Percentiles rank a stretch among this genome's conserved stretches.
phyloP scores from a whole-genome alignment of 768 basidiomycete genomes.

The Galerina marginata region DNA sequence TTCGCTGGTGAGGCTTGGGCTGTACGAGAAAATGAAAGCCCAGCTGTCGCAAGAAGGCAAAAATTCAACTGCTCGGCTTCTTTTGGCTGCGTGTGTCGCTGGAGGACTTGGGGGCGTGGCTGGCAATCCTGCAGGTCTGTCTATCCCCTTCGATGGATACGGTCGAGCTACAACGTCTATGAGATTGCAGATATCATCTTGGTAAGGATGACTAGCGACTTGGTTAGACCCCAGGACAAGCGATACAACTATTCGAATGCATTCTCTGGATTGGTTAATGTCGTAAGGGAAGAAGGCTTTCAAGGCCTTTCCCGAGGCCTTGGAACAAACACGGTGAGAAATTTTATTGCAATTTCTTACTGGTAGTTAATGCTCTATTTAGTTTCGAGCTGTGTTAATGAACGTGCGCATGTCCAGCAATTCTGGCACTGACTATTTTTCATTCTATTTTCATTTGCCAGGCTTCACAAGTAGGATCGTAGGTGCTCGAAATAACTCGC shows the following conservation, averaged over 20 bases:
- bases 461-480: constrained; percentile 88
- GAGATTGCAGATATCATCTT: constrained; percentile 63
- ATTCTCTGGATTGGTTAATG: constrained; percentile 67
- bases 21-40: constrained; percentile 78
- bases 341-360: constrained; percentile 5
- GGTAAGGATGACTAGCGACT: constrained; percentile 90
- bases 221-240: constrained; percentile 72
- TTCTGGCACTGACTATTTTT: constrained; percentile 9
- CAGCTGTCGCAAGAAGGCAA: constrained; percentile 54
- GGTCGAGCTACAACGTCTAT: constrained; percentile 2
- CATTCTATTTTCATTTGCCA: constrained; percentile 27
- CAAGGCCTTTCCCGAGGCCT: constrained; percentile 75
- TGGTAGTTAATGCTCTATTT: constrained; percentile 13
- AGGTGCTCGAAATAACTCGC: constrained; percentile 36
- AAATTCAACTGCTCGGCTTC: constrained; percentile 58
- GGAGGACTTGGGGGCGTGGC: constrained; percentile 84
- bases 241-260: constrained; percentile 83
- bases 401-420: constrained; percentile 54
- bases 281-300: constrained; percentile 73
- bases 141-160: constrained; percentile 4
- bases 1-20: constrained; percentile 82
- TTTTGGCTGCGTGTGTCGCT: constrained; percentile 70
- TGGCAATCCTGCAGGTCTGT: constrained; percentile 80
- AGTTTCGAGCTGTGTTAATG: constrained; percentile 69
- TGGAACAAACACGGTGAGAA: constrained; percentile 74